Conservation (phyloP, 2,329 filamentous ascomycete species). For the Harringtonia lauricola region DNA sequence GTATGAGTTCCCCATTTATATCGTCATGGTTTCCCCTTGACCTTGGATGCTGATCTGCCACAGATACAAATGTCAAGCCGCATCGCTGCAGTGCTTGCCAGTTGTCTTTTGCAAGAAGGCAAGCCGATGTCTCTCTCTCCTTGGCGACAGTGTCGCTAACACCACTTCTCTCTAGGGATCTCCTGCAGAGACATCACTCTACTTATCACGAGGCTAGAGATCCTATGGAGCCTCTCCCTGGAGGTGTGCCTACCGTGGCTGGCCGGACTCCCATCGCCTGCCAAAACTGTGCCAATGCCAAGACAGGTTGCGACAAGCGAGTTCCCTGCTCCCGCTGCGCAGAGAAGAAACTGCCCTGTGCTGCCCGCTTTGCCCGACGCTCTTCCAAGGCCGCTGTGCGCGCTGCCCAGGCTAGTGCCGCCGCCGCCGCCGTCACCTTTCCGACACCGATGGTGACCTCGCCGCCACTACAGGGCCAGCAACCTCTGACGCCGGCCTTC, state of each 20-base stretch:
- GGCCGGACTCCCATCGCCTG: slow-evolving; percentile 36
- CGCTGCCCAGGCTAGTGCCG: slow-evolving; percentile 27
- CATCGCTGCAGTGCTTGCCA: slow-evolving; percentile 37
- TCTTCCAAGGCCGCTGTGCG: slow-evolving; percentile 36
- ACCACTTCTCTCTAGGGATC: slow-evolving; percentile 25
- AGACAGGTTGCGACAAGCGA: slow-evolving; percentile 39
- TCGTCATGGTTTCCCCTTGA: background rate
- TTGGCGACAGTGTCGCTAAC: background rate
- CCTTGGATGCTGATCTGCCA: slow-evolving; percentile 7
- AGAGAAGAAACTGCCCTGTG: slow-evolving; percentile 36
- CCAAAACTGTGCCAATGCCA: slow-evolving; percentile 36
- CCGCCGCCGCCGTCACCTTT: slow-evolving; percentile 22
- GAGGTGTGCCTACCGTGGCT: slow-evolving; percentile 29
- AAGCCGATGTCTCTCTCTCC: slow-evolving; percentile 7
- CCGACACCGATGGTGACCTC: slow-evolving; percentile 12
- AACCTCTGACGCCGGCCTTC: slow-evolving; percentile 21
- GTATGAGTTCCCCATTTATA: slow-evolving; percentile 23
- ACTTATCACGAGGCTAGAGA: slow-evolving; percentile 40
- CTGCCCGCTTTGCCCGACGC: slow-evolving; percentile 37
- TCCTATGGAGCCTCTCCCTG: slow-evolving; percentile 31
- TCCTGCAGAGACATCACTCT: slow-evolving; percentile 37
- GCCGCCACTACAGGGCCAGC: slow-evolving; percentile 14
- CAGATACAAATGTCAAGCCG: slow-evolving; percentile 45
- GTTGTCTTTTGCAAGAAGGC: slow-evolving; percentile 39
- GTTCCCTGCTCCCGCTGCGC: slow-evolving; percentile 36